Conservation (phyloP, 345 rosid species). For the Populus pruinosa region DNA sequence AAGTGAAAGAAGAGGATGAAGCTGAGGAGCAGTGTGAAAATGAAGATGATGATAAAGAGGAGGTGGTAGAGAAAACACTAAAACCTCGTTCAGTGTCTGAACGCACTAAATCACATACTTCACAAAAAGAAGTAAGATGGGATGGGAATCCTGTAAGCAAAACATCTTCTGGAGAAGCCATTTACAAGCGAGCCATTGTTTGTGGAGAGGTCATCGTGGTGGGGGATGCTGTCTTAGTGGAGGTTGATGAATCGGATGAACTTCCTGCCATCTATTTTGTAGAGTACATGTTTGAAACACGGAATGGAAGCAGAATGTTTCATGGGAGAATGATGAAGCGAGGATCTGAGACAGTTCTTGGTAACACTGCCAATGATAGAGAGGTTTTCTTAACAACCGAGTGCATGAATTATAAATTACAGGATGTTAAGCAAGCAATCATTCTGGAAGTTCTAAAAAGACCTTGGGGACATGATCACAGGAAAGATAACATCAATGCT, state of each 20-base stretch:
- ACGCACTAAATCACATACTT: slow-evolving; percentile 2
- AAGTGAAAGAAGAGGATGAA: slow-evolving; percentile 23
- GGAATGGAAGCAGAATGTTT: slow-evolving; percentile 24
- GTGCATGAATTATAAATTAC: slow-evolving; percentile 20
- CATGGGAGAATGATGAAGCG: slow-evolving; percentile 28
- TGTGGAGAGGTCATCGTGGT: slow-evolving; percentile 20
- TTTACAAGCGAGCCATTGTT: slow-evolving; percentile 19
- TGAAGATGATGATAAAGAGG: slow-evolving; percentile 25
- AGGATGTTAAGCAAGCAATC: slow-evolving; percentile 19
- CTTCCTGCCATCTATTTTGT: slow-evolving; percentile 21
- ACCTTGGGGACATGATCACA: slow-evolving; percentile 22
- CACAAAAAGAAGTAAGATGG: slow-evolving; percentile 20
- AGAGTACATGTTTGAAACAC: slow-evolving; percentile 30
- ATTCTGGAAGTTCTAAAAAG: slow-evolving; percentile 16
- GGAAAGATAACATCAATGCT: slow-evolving; percentile 13
- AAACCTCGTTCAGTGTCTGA: slow-evolving; percentile 5
- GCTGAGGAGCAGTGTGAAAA: slow-evolving; percentile 28
- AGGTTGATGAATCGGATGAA: slow-evolving; percentile 11
- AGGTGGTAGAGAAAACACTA: slow-evolving; percentile 13
- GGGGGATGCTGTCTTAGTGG: slow-evolving; percentile 21
- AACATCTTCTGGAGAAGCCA: slow-evolving; percentile 14
- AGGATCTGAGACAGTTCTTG: slow-evolving; percentile 29
- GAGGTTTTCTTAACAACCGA: slow-evolving; percentile 29
- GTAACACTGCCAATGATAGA: slow-evolving; percentile 29
- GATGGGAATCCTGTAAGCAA: slow-evolving; percentile 19